phyloP scores from a whole-genome alignment of 2,329 filamentous ascomycete species.

The Alternaria arborescens region DNA sequence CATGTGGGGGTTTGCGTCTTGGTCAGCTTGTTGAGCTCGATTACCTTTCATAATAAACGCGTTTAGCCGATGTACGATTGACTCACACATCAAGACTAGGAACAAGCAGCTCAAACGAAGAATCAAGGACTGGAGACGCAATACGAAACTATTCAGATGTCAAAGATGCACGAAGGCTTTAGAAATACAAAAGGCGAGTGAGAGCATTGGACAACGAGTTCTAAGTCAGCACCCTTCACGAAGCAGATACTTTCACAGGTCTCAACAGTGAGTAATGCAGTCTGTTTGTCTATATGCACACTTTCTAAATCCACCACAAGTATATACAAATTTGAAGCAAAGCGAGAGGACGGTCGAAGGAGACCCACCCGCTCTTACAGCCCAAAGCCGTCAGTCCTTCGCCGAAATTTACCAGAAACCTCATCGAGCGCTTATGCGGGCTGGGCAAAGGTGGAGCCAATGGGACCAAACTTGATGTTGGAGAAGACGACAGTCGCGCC shows the following conservation, averaged over 20 bases:
- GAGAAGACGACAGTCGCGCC: conserved; percentile 49
- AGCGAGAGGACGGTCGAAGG: conserved; percentile 15
- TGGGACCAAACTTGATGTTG: conserved; percentile 53
- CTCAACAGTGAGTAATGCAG: conserved; percentile 5
- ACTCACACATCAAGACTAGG: no score
- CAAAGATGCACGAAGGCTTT: no score
- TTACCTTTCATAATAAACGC: no score
- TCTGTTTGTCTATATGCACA: conserved; percentile 20
- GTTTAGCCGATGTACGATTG: no score
- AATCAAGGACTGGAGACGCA: not conserved
- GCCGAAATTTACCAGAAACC: not conserved
- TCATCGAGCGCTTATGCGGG: conserved; percentile 32
- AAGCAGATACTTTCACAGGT: no score
- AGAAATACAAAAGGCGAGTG: no score
- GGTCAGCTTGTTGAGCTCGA: no score
- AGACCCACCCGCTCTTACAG: not conserved
- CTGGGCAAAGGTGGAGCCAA: conserved; percentile 50
- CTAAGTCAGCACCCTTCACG: no score
- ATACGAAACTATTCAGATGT: no score
- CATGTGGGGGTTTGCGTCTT: no score
- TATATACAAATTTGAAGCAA: conserved; percentile 21
- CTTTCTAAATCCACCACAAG: conserved; percentile 10
- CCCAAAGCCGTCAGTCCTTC: not conserved
- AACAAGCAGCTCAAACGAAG: not conserved
- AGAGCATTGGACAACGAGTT: no score